Base-by-base conservation (phyloP, 192 early-diverging fungal species). In the Coemansia reversa region DNA sequence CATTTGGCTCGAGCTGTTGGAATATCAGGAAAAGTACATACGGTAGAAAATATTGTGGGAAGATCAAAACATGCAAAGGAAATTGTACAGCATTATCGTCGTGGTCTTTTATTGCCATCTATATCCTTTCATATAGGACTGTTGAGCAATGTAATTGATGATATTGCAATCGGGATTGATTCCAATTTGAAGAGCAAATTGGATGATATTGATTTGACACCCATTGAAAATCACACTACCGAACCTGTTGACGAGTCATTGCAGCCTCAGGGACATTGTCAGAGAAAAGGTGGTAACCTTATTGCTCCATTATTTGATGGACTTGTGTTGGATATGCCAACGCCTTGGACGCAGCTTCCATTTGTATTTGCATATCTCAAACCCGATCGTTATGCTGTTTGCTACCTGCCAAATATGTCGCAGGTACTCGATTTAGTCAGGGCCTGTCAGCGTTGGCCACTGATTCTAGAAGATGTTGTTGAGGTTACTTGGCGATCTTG, bases 1-100 rank as follows among this genome's bases (percentile, higher is more conserved):
- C 78, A 87, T 51, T 61, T 90, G 67, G 87, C 87, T 1, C 62
- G 84, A 1, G 84, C 86, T 0, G 79, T 89, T 9, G 73, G 62
- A 9, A 16, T 24, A 0, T 19, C n/a, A 0, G 78, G 83, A 0
- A 51, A 63, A 18, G 77, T 90, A 12, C 65, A 84, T 30, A 87
- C 88, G 0, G 83, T 88, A 33, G 88, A 90, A 23, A 74, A 80
- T 16, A 60, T 74, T 23, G 58, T 72, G 28, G 55, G 62, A 1
- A 81, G 80, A 18, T 62, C 75, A 6, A 24, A 61, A 5, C 83
- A 86, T 39, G 88, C 88, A 4, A 55, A 82, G 39, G 42, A 72
- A 32, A 66, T 86, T 22, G 71, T 88, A 0, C 61, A 47, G 2
- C 61, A 67, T 19, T 90, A 87, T 58, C 69, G 65, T 30, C 75